These are phyloP conservation scores for Chlamydomonas asymmetrica DNA, from an alignment of 139 green algal genomes.

Conservation along the genomic window DNA sequence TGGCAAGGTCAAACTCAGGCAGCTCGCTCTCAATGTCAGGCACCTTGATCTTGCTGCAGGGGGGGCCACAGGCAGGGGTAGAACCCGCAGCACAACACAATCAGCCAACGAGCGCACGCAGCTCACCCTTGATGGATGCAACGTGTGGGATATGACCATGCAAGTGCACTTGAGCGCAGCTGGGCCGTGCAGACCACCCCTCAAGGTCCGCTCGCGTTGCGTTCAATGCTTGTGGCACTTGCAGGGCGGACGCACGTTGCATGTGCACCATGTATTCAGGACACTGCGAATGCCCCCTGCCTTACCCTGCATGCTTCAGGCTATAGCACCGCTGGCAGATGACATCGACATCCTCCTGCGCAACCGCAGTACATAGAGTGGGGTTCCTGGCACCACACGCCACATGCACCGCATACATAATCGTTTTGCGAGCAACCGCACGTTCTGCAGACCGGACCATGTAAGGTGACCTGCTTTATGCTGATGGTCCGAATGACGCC, in stretches of 20 bases:
- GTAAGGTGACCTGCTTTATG: background rate
- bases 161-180: background rate
- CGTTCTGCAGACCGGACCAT: background rate
- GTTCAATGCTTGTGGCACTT: background rate
- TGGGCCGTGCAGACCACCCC: background rate
- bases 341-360: constrained; percentile 26
- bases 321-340: constrained; percentile 89
- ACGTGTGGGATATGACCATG: background rate
- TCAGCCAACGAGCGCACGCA: background rate
- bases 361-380: background rate
- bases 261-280: background rate
- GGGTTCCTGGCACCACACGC: background rate
- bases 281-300: background rate
- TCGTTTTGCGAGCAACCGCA: background rate
- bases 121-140: background rate
- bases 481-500: background rate
- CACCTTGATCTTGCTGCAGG: constrained; percentile 65
- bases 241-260: background rate
- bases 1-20: constrained; percentile 82
- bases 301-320: constrained; percentile 80
- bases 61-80: background rate
- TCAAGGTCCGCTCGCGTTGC: background rate
- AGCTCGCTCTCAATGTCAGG: constrained; percentile 60
- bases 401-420: background rate
- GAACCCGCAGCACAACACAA: background rate